These are phyloP conservation scores for Ottelia alismoides DNA, from an alignment of 106 monocot genomes.

Conservation along the genomic window DNA sequence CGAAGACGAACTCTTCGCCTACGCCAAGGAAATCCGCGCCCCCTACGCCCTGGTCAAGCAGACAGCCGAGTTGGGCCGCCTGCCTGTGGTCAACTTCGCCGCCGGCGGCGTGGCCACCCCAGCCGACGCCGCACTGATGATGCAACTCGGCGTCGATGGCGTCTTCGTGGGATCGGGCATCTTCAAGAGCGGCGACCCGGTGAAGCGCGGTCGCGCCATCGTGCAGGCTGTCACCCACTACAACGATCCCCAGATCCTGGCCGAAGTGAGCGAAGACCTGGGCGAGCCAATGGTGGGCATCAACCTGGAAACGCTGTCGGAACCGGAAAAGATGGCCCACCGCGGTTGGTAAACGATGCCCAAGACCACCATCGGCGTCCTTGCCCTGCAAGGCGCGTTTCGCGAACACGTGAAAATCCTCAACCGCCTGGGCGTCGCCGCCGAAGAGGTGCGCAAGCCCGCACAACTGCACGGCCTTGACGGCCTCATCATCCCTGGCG, in stretches of 20 bases:
- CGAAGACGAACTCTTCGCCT: constrained; percentile 20
- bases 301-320: too few relatives aligned
- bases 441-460: too few relatives aligned
- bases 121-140: constrained; percentile 20
- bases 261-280: constrained; percentile 17
- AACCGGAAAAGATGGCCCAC: too few relatives aligned
- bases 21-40: constrained; percentile 15
- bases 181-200: constrained; percentile 22
- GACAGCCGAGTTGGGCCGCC: constrained; percentile 16
- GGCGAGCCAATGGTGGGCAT: constrained; percentile 23
- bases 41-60: constrained; percentile 22
- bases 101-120: constrained; percentile 21
- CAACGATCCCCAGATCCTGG: constrained; percentile 13
- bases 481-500: too few relatives aligned
- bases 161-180: constrained; percentile 22
- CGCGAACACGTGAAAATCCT: too few relatives aligned
- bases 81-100: constrained; percentile 20
- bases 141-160: constrained; percentile 20
- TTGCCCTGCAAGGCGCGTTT: too few relatives aligned
- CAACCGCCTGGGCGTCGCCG: too few relatives aligned
- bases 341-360: too few relatives aligned
- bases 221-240: constrained; percentile 24
- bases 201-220: constrained; percentile 15
- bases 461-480: too few relatives aligned
- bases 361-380: too few relatives aligned